These are phyloP conservation scores for Seminavis robusta DNA, from an alignment of 108 stramenopile genomes.

Conservation along the genomic window DNA sequence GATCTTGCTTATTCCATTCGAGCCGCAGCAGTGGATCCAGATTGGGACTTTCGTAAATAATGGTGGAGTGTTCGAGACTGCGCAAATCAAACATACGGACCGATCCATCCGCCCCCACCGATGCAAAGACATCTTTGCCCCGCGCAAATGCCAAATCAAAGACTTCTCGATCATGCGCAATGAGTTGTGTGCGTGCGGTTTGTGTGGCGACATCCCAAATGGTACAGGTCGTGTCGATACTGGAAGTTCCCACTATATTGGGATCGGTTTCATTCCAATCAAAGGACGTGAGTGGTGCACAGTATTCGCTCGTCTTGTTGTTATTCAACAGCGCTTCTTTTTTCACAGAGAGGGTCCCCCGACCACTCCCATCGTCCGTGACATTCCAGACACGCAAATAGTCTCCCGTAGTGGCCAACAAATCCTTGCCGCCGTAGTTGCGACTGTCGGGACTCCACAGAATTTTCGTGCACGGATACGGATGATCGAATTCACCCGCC, in stretches of 20 bases:
- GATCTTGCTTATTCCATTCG: slow-evolving; percentile 99
- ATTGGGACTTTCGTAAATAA: slow-evolving; percentile 94
- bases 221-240: slow-evolving; percentile 98
- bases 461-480: slow-evolving; percentile 94
- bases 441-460: slow-evolving; percentile 77
- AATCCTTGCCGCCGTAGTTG: slow-evolving; percentile 56
- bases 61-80: slow-evolving; percentile 93
- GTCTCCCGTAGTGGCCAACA: slow-evolving; percentile 97
- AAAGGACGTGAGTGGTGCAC: slow-evolving; percentile 92
- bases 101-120: slow-evolving; percentile 96
- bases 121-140: slow-evolving; percentile 95
- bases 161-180: slow-evolving; percentile 99
- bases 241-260: slow-evolving; percentile 77
- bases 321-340: slow-evolving; percentile 92
- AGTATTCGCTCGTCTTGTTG: slow-evolving; percentile 96
- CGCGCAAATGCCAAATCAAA: slow-evolving; percentile 95
- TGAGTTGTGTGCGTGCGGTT: slow-evolving; percentile 91
- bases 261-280: slow-evolving; percentile 98
- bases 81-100: slow-evolving; percentile 97
- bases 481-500: slow-evolving; percentile 88
- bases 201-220: slow-evolving; percentile 95
- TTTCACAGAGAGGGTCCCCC: slow-evolving; percentile 44
- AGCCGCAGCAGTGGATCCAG: slow-evolving; percentile 90
- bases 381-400: slow-evolving; percentile 94
- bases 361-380: slow-evolving; percentile 31